Evolutionary conservation across 2,329 filamentous ascomycete genomes (phyloP), one percentile per base, ranked within the genome.

Genomic region (Penicillium sp.): DNA sequence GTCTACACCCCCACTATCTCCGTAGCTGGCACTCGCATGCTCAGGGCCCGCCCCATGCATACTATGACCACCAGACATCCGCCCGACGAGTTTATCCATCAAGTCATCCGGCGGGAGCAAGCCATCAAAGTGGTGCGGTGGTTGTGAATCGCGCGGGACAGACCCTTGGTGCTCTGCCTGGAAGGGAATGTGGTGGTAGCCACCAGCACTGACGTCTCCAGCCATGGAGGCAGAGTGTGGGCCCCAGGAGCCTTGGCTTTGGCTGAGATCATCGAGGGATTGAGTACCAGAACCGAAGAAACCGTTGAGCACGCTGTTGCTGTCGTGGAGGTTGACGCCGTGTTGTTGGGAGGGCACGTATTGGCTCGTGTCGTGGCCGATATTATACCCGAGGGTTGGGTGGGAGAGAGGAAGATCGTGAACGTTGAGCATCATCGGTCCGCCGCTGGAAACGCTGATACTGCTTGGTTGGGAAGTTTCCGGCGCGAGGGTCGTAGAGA

Each of bases 71-170:
- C 50, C 51, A 23, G 61, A 47, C 37, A 65, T 57, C 12, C 57
- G 54, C 16, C 61, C 57, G 22, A 65, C 61, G 18, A 64, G 40
- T 44, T 63, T 65, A 32, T 62, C 59, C 44, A 64, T 61, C 42
- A 65, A 45, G 35, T 64, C 60, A 27, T 65, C 62, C 0, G 59
- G 50, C 7, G 59, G 50, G 37, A 62, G 39, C 14, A 64, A 44
- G 2, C 52, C 55, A 32, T 64, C 62, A 9, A 64, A 57, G 8
- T 57, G 48, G 36, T 52, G 59, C 22, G 42, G 34, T 31, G 57
- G 60, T 26, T 62, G 57, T 16, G 56, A 44, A 39, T 63, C 62
- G 8, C 62, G 58, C 14, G 60, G 55, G 4, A 53, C 55, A 6
- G 61, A 33, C 9, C 42, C 53, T 12, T 58, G 54, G 37, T 61